A percentile compares a stretch with the other conserved stretches of the same genome.
These are phyloP conservation scores for Tolypocladium sp. DNA, from an alignment of 2,329 filamentous ascomycete species.

Conservation along the genomic window DNA sequence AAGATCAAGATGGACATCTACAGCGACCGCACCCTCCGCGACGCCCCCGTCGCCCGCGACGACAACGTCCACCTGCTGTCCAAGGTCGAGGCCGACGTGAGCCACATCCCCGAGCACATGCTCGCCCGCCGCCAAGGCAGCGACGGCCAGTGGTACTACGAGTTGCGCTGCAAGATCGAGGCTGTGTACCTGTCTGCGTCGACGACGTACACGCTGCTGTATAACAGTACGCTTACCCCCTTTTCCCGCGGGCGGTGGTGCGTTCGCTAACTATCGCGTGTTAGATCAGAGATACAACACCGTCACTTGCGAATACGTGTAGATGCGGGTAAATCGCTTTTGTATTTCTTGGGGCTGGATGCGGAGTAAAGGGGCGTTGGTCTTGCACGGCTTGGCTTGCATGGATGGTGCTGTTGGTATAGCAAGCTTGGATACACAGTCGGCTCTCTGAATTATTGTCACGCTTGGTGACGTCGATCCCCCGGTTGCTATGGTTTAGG, in stretches of 20 bases:
- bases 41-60: conserved; percentile 25
- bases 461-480: not conserved
- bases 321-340: not conserved
- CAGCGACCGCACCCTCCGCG: conserved; percentile 18
- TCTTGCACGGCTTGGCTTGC: not conserved
- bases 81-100: conserved; percentile 29
- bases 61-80: conserved; percentile 25
- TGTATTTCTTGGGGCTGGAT: not conserved
- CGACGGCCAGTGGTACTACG: conserved; percentile 30
- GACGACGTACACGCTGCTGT: conserved; percentile 32
- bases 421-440: not conserved
- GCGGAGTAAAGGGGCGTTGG: not conserved
- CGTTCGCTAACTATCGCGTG: conserved; percentile 8
- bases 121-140: conserved; percentile 21
- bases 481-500: not conserved
- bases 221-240: conserved; percentile 23
- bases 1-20: conserved; percentile 27
- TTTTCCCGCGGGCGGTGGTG: not conserved
- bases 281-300: conserved; percentile 29
- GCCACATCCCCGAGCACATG: conserved; percentile 27
- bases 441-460: no score
- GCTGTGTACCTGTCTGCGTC: conserved; percentile 30
- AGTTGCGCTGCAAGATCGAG: conserved; percentile 29
- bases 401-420: not conserved
- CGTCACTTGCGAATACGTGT: conserved; percentile 34